Evolutionary conservation across 75 land plant species (phyloP), one percentile per base, ranked within the genome.

Genomic region (Isoetes taiwanensis): DNA sequence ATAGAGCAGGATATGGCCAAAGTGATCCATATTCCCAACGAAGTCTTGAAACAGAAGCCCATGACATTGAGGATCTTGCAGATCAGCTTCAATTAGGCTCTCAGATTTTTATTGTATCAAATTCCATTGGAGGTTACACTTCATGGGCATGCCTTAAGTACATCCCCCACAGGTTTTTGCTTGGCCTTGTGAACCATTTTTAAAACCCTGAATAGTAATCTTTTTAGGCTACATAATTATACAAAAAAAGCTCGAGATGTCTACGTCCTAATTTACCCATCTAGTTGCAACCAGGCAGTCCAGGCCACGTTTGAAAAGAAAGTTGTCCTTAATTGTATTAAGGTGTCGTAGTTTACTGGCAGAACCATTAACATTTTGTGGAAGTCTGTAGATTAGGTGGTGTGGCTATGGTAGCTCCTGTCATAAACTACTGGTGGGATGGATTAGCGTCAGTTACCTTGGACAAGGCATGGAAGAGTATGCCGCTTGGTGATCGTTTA

Each of bases 1-100:
- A 82, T 41, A 68, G 78, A 64, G 37, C 82, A 34, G 85, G 85
- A 0, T 82, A 82, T 69, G 81, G 85, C 34, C 75, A 82, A 58
- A 82, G 85, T 52, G 81, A 82, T 66, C 78, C 85, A 8, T 21
- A 78, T 30, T 73, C 82, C 24, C 52, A 52, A 14, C 62, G 66
- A 9, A 42, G 76, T 6, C 60, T 63, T 40, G 75, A 63, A 33
- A 75, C 70, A 31, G 68, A 33, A 34, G 80, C 81, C 20, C 42
- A 46, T 14, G 81, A 82, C 53, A 62, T 82, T 30, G 64, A 72
- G 61, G 76, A 78, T 48, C 50, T 82, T 34, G 78, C 85, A 16
- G 73, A 78, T 42, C 28, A 66, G 27, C 53, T 82, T 30, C 24
- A 78, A 6, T 28, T 78, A 0, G 85, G 81, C 1, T 32, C 76